Base-by-base conservation (phyloP, 2,329 filamentous ascomycete species). In the Aspergillus sp. region DNA sequence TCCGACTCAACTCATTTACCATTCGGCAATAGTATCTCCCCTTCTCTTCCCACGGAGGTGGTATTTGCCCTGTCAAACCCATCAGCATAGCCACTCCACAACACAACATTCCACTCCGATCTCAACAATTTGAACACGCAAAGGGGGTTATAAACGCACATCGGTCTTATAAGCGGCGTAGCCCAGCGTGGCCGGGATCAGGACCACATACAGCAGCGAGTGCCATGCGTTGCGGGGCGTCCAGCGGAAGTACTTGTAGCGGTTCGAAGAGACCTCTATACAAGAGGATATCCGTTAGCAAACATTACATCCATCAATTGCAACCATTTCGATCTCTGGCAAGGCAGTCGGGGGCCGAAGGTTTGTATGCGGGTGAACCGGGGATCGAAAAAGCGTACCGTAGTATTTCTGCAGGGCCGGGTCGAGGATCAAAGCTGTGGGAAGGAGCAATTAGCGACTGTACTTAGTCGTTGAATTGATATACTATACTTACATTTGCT, bases 241-340 rank as follows among this genome's bases (percentile, higher is more conserved):
- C 91, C 91, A 98, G 76, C 91, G 85, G 85, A 98, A 99, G 85
- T 91, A 96, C 79, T 91, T 91, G 85, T 93, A 89, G 65, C 95
- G 89, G 81, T 90, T 91, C 70, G 84, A 81, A 70, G 84, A 85
- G 86, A 97, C 90, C 74, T 89, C 93, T 96, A 50, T 55, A 38
- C 58, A 64, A 55, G 8, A 39, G 22, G 39, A 11, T 4, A 38
- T 24, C 24, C 8, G 58, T 64, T 48, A 64, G 61, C 58, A 8
- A 59, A 50, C 43, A 18, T 54, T 38, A 30, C 13, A 13, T 42
- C 11, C 5, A 22, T 8, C 7, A 24, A 53, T 18, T 26, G 17
- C 15, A 26, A 9, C 7, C 17, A 13, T 20, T 17, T 30, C 26
- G 7, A 4, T 12, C 15, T 30, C 43, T 30, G 13, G 44, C 30